Percentiles rank a stretch among this genome's conserved stretches.
Conservation (phyloP, 2,329 filamentous ascomycete genomes). For the Rhynchosporium agropyri region DNA sequence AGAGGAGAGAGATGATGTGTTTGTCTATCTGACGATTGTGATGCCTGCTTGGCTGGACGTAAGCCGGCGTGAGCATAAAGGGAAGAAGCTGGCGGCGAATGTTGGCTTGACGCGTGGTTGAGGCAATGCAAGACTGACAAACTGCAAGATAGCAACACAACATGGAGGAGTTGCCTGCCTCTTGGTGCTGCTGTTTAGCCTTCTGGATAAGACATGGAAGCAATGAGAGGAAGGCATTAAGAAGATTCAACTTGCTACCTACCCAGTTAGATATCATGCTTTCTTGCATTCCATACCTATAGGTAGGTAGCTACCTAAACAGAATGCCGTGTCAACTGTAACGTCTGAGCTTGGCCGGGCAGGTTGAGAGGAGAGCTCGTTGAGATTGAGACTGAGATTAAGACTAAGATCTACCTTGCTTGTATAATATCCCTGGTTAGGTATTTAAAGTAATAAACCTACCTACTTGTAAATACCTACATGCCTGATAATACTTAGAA, state of each 20-base stretch:
- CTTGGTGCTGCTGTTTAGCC: slow-evolving; percentile 29
- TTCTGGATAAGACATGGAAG: slow-evolving; percentile 21
- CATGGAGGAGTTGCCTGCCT: slow-evolving; percentile 5
- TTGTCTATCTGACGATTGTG: slow-evolving; percentile 11
- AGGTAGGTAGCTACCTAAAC: not conserved
- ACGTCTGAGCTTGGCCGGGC: slow-evolving; percentile 18
- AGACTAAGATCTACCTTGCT: not conserved
- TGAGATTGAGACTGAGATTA: slow-evolving; percentile 15
- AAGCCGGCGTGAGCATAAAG: not conserved
- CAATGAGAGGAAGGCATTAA: not conserved
- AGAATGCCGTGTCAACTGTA: slow-evolving; percentile 19
- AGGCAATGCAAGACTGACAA: not conserved
- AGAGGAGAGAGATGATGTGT: slow-evolving; percentile 9
- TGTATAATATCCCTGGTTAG: not conserved
- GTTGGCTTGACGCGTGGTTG: slow-evolving; percentile 31
- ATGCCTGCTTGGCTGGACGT: slow-evolving; percentile 34
- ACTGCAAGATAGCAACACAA: slow-evolving; percentile 20
- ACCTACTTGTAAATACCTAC: too few relatives aligned
- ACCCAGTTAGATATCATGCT: not conserved
- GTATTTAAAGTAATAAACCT: too few relatives aligned
- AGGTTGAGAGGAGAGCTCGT: slow-evolving; percentile 19
- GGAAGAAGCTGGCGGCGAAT: slow-evolving; percentile 7
- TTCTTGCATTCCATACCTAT: slow-evolving; percentile 6
- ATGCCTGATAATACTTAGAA: too few relatives aligned
- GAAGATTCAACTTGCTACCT: not conserved